phyloP scores from a whole-genome alignment of 176 grass and related monocot genomes.

The Oryza brachyantha region DNA sequence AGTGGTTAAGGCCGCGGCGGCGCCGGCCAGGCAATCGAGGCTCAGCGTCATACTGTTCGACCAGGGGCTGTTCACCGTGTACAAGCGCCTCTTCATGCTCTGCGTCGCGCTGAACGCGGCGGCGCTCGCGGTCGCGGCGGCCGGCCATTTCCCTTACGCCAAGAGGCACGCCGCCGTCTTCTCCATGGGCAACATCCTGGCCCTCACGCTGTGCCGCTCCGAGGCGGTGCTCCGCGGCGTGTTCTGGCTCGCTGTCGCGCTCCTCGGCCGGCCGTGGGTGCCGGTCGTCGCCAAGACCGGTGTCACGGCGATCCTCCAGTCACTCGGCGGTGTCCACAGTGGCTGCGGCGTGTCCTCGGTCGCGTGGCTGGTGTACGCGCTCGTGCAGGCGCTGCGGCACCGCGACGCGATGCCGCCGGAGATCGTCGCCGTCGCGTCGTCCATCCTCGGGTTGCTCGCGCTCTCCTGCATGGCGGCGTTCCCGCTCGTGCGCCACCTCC shows the following conservation, averaged over 20 bases:
- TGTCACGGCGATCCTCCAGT: conserved; percentile 56
- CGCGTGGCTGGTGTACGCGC: conserved; percentile 60
- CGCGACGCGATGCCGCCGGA: conserved; percentile 25
- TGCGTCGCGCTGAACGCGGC: conserved; percentile 39
- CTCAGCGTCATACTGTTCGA: conserved; percentile 57
- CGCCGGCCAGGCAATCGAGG: conserved; percentile 26
- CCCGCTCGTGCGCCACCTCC: conserved; percentile 74
- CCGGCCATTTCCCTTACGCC: conserved; percentile 48
- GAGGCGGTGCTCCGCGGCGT: conserved; percentile 54
- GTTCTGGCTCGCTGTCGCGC: conserved; percentile 58
- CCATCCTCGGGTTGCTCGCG: conserved; percentile 49
- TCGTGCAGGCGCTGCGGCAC: conserved; percentile 17
- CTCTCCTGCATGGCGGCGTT: conserved; percentile 60
- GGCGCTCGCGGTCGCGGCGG: conserved; percentile 33
- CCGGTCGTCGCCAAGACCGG: conserved; percentile 48
- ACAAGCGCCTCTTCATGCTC: conserved; percentile 62
- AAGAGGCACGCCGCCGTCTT: conserved; percentile 47
- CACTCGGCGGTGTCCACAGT: conserved; percentile 66
- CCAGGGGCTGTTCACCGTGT: conserved; percentile 77
- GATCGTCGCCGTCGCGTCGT: conserved; percentile 42
- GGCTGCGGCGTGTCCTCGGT: conserved; percentile 66
- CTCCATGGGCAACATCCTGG: conserved; percentile 65
- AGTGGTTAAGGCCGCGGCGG: neutral
- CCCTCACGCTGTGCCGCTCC: conserved; percentile 71
- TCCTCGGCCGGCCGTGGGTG: conserved; percentile 47